Percentiles rank a stretch among this genome's conserved stretches.
These are phyloP conservation scores for Botrytis fabae DNA, from an alignment of 2,329 filamentous ascomycete species.

Conservation along the genomic window DNA sequence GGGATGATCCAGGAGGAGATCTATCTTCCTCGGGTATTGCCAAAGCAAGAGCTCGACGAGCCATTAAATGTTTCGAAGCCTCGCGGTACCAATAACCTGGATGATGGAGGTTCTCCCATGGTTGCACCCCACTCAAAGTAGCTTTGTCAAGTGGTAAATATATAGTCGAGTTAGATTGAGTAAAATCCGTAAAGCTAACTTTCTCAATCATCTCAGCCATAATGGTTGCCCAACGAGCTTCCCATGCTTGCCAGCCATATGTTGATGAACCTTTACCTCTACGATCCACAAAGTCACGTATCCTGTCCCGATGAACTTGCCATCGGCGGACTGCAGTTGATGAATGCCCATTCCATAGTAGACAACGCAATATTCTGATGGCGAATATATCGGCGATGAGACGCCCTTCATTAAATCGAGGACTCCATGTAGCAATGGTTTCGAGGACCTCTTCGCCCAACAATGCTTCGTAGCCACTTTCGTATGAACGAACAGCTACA, in stretches of 20 bases:
- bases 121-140: slow-evolving; percentile 54
- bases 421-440: slow-evolving; percentile 84
- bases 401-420: slow-evolving; percentile 91
- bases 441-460: slow-evolving; percentile 84
- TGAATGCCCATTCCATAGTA: slow-evolving; percentile 78
- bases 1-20: slow-evolving; percentile 50
- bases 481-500: slow-evolving; percentile 79
- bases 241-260: slow-evolving; percentile 95
- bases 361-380: slow-evolving; percentile 77
- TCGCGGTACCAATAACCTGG: slow-evolving; percentile 66
- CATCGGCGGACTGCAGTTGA: slow-evolving; percentile 78
- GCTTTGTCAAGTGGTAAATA: slow-evolving; percentile 60
- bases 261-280: slow-evolving; percentile 82
- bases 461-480: slow-evolving; percentile 81
- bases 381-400: slow-evolving; percentile 78
- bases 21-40: slow-evolving; percentile 62
- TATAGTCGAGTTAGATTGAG: slow-evolving; percentile 46
- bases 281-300: slow-evolving; percentile 76
- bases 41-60: slow-evolving; percentile 54
- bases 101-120: slow-evolving; percentile 66
- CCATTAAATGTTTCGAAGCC: slow-evolving; percentile 57
- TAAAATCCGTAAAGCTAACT: slow-evolving; percentile 52
- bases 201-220: slow-evolving; percentile 63
- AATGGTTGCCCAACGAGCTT: slow-evolving; percentile 67
- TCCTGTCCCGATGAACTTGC: slow-evolving; percentile 72